phyloP scores from a whole-genome alignment of 148 eudicot genomes.

The Fallopia convolvulus region DNA sequence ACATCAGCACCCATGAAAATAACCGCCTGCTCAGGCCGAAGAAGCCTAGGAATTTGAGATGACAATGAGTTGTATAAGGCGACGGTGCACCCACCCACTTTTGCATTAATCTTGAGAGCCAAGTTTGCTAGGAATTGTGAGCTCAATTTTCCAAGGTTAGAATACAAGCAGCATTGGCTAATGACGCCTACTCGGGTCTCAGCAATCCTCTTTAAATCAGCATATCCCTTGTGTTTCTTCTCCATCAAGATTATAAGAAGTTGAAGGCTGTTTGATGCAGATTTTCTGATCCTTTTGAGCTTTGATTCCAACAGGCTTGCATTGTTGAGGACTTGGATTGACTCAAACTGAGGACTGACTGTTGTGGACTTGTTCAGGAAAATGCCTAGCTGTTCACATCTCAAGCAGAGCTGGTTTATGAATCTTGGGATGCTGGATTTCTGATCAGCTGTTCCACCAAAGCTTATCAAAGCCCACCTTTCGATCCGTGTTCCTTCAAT shows the following conservation, averaged over 20 bases:
- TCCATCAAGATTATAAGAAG: slow-evolving; percentile 84
- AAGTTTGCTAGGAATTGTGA: slow-evolving; percentile 77
- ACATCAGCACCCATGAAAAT: slow-evolving; percentile 98
- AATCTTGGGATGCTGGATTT: slow-evolving; percentile 60
- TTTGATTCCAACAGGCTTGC: slow-evolving; percentile 53
- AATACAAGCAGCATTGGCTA: slow-evolving; percentile 84
- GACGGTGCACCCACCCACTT: slow-evolving; percentile 89
- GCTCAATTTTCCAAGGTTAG: slow-evolving; percentile 51
- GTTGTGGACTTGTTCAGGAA: slow-evolving; percentile 48
- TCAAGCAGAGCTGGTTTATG: slow-evolving; percentile 54
- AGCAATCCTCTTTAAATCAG: slow-evolving; percentile 78
- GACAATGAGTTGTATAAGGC: slow-evolving; percentile 67
- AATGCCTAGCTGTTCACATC: slow-evolving; percentile 81
- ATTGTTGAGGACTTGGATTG: slow-evolving; percentile 70
- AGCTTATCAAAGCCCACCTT: slow-evolving; percentile 77
- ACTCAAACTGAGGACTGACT: slow-evolving; percentile 57
- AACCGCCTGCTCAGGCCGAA: slow-evolving; percentile 45
- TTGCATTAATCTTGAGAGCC: slow-evolving; percentile 92
- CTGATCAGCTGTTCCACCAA: slow-evolving; percentile 65
- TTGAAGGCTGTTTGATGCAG: slow-evolving; percentile 57
- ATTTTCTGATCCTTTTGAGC: slow-evolving; percentile 45
- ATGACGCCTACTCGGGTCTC: slow-evolving; percentile 78
- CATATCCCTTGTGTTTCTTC: slow-evolving; percentile 91
- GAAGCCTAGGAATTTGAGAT: slow-evolving; percentile 64
- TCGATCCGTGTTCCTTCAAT: slow-evolving; percentile 67